Base-by-base conservation (phyloP, 805 yeast species). In the Blastobotrys chiropterorum region DNA sequence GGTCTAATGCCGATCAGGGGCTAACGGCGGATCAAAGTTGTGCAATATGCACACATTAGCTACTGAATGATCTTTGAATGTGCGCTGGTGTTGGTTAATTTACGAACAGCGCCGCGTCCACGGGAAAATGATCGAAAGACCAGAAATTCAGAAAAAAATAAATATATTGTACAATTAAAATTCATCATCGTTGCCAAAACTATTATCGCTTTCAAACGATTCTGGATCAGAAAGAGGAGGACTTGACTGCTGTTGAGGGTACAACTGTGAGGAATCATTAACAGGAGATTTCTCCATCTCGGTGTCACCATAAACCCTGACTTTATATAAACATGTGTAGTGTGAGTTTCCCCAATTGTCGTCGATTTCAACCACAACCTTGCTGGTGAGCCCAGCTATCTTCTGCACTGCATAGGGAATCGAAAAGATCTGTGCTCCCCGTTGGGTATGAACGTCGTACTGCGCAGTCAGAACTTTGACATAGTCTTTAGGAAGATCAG, bases 301-400 rank as follows among this genome's bases (percentile, higher is more conserved):
- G 20, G 34, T 38, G 5, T 38, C 47, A 2, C 69, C 69, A 52
- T 60, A 63, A 11, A 64, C 65, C 38, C 59, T 51, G 3, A 62
- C 56, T 47, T 65, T 57, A 50, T 67, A 67, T 6, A 67, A 43
- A 53, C 70, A 67, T 6, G 68, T 67, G 49, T 45, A 60, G n/a
- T 49, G 52, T n/a, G 53, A 53, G 31, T 55, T 54, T 1, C 71
- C 71, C 69, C 70, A 67, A 53, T 67, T 67, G 44, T 59, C 59
- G 7, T 55, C 59, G 41, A 67, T 53, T 19, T 50, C 51, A 45
- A 66, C 54, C 15, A 57, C 55, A 8, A 67, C 58, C 26, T 54
- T 49, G 6, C 49, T 40, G 5, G 61, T 55, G 3, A 58, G 59
- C 11, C 54, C 20, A 8, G 45, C 30, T 11, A 52, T 38, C 16